Conservation (phyloP, 2,329 filamentous ascomycete genomes). For the Fulvia fulva region DNA sequence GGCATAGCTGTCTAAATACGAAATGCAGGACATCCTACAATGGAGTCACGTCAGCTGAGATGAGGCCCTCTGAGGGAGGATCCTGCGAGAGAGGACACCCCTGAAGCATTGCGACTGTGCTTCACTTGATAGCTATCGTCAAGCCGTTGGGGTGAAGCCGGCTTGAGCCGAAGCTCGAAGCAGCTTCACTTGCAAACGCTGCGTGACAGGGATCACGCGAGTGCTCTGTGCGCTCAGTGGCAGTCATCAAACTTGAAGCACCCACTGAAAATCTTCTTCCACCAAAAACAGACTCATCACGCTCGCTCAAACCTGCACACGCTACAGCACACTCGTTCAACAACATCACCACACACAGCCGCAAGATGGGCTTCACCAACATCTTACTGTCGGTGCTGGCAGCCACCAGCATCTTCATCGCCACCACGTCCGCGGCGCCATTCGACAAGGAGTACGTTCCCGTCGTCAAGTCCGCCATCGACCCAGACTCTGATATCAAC, state of each 20-base stretch:
- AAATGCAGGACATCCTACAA: no score
- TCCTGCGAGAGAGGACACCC: no score
- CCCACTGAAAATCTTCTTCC: neutral
- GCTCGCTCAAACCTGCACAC: no score
- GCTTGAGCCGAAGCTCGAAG: neutral
- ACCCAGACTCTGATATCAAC: neutral
- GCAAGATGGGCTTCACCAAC: neutral
- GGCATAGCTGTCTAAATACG: conserved; percentile 66
- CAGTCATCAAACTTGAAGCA: neutral
- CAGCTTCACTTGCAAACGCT: neutral
- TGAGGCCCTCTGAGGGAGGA: no score
- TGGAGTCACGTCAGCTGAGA: no score
- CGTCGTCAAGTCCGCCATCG: neutral
- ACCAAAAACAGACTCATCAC: neutral
- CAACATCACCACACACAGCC: neutral
- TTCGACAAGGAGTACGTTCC: neutral
- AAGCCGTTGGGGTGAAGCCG: neutral
- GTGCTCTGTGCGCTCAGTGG: neutral
- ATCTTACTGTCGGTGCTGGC: neutral
- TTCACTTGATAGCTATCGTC: no score
- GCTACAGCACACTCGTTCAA: no score
- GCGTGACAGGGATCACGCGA: neutral
- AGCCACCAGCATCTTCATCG: neutral
- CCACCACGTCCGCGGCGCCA: neutral
- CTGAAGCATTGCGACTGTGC: no score